Evolutionary conservation across 2,329 filamentous ascomycete species (phyloP).

Genomic region (Pseudocercospora fijiensis): DNA sequence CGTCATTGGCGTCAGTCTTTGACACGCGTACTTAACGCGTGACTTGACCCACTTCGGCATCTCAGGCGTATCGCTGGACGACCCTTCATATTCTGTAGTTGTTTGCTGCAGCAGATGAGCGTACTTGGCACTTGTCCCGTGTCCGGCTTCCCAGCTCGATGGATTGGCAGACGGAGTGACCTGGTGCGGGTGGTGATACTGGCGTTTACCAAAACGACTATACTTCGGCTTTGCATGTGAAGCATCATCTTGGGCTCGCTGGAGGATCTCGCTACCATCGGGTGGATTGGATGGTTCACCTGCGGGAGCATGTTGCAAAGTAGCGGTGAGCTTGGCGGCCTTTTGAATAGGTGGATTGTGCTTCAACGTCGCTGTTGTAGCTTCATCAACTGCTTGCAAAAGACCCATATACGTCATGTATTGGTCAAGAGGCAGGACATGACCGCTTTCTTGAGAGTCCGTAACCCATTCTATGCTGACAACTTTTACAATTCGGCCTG

Average conservation of each 20-base stretch:
- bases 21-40: conserved; percentile 71
- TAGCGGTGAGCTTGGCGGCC: conserved; percentile 16
- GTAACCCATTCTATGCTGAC: conserved; percentile 57
- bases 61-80: conserved; percentile 55
- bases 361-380: conserved; percentile 12
- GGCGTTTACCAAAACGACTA: conserved; percentile 32
- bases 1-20: conserved; percentile 69
- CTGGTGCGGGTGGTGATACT: conserved; percentile 20
- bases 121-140: conserved; percentile 33
- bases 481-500: conserved; percentile 47
- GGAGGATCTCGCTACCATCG: conserved; percentile 41
- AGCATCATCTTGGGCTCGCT: conserved; percentile 52
- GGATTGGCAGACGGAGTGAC: conserved; percentile 22
- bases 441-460: conserved; percentile 46
- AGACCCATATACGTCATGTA: conserved; percentile 55
- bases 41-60: conserved; percentile 69
- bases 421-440: conserved; percentile 48
- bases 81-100: conserved; percentile 67
- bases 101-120: conserved; percentile 63
- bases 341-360: conserved; percentile 13
- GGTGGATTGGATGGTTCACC: conserved; percentile 10
- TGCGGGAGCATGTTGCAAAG: conserved; percentile 11
- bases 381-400: conserved; percentile 39
- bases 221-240: conserved; percentile 10
- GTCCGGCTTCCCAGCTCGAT: conserved; percentile 34